Conservation (phyloP, 2,329 filamentous ascomycete genomes). For the Aspergillus amoenus region DNA sequence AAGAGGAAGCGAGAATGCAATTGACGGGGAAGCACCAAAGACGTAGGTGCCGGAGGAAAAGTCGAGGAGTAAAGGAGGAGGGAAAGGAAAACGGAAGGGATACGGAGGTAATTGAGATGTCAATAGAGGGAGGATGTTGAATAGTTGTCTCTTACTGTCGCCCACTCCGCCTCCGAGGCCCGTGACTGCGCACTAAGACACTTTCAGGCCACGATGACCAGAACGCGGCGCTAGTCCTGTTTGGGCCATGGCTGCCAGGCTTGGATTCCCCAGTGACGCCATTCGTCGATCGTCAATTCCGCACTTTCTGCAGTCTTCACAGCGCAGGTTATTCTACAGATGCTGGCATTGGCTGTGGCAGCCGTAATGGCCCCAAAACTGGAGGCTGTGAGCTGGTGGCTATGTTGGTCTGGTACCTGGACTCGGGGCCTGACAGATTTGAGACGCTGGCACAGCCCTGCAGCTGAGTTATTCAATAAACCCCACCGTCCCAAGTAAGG, state of each 20-base stretch:
- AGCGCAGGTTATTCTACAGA: neutral
- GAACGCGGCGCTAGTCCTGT: conserved; percentile 31
- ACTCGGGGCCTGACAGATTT: neutral
- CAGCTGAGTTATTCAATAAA: neutral
- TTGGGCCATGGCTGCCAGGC: conserved; percentile 32
- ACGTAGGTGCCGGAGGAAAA: neutral
- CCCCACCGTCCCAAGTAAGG: conserved; percentile 8
- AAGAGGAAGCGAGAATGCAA: conserved; percentile 7
- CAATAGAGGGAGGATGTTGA: conserved; percentile 4
- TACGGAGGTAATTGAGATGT: conserved; percentile 6
- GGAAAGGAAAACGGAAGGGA: conserved; percentile 4
- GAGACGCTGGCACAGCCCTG: neutral
- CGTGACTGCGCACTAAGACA: conserved; percentile 12
- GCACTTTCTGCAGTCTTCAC: neutral
- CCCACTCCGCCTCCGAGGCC: conserved; percentile 11
- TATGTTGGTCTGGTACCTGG: neutral
- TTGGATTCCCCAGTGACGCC: conserved; percentile 15
- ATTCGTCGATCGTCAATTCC: conserved; percentile 8
- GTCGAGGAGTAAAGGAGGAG: neutral
- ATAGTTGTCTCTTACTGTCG: conserved; percentile 9
- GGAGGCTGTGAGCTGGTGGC: neutral
- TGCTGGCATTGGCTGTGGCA: too few species aligned
- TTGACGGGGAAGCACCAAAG: neutral
- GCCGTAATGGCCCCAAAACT: too few species aligned
- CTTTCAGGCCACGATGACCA: conserved; percentile 44